phyloP scores from a whole-genome alignment of 2,329 filamentous ascomycete species.

The Clarireedia paspali region DNA sequence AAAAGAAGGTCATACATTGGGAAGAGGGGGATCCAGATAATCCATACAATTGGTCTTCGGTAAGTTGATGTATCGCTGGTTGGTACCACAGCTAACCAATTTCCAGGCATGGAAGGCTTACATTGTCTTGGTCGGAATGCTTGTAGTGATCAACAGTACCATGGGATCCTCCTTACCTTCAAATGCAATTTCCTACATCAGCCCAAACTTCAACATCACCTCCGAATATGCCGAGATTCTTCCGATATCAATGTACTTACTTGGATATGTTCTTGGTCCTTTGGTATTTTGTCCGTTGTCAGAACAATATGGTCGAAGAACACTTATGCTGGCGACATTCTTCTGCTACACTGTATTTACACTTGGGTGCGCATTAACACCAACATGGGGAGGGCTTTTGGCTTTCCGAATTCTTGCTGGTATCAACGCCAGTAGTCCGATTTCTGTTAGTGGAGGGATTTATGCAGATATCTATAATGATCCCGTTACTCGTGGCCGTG shows the following conservation, averaged over 20 bases:
- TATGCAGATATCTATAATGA: constrained; percentile 59
- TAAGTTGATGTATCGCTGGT: constrained; percentile 8
- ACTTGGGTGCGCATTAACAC: constrained; percentile 54
- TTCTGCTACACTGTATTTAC: constrained; percentile 59
- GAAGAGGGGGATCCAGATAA: constrained; percentile 25
- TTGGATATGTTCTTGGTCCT: constrained; percentile 51
- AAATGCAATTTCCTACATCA: constrained; percentile 52
- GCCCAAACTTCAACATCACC: constrained; percentile 47
- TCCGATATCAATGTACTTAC: constrained; percentile 55
- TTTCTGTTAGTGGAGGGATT: constrained; percentile 55
- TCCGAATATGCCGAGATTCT: constrained; percentile 35
- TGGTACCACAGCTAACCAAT: neutral
- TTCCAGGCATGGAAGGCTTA: constrained; percentile 43
- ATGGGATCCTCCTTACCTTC: constrained; percentile 58
- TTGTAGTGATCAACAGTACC: constrained; percentile 59
- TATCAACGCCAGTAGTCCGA: constrained; percentile 48
- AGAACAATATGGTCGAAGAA: constrained; percentile 55
- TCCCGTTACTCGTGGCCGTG: constrained; percentile 46
- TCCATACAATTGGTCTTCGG: constrained; percentile 27
- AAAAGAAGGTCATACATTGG: constrained; percentile 24
- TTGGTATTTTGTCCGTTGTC: constrained; percentile 58
- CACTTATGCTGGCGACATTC: constrained; percentile 56
- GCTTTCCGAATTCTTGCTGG: constrained; percentile 56
- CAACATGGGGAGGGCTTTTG: constrained; percentile 55
- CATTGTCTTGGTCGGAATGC: constrained; percentile 47